phyloP scores from a whole-genome alignment of 2,329 filamentous ascomycete species.

The Fusarium sp. region DNA sequence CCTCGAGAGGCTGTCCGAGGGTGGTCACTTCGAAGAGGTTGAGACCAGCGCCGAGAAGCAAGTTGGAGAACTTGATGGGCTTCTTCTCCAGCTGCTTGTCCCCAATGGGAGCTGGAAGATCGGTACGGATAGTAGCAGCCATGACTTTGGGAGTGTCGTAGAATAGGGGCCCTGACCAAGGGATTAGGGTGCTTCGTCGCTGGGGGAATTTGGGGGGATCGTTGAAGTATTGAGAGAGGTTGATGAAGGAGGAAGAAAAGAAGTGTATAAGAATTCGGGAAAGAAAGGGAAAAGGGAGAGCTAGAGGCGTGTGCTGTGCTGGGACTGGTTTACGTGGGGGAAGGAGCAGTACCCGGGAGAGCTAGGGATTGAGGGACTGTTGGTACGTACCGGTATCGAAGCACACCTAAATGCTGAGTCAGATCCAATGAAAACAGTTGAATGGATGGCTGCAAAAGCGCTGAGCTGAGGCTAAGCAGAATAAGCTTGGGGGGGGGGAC shows the following conservation, averaged over 20 bases:
- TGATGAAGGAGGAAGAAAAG: conserved; percentile 22
- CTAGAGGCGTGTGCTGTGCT: conserved; percentile 38
- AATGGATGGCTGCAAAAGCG: conserved; percentile 21
- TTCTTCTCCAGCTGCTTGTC: conserved; percentile 87
- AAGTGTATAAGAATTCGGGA: conserved; percentile 13
- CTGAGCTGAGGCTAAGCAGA: conserved; percentile 23
- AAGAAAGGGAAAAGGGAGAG: conserved; percentile 24
- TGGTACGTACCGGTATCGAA: conserved; percentile 12
- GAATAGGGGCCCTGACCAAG: conserved; percentile 93
- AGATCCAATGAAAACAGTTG: conserved; percentile 31
- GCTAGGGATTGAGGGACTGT: conserved; percentile 6
- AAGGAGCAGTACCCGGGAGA: conserved; percentile 16
- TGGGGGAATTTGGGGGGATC: conserved; percentile 36
- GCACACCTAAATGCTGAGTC: conserved; percentile 26
- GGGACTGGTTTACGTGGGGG: conserved; percentile 26
- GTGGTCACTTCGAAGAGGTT: conserved; percentile 91
- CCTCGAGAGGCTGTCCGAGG: conserved; percentile 86
- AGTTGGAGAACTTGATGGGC: conserved; percentile 99
- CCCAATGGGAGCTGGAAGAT: conserved; percentile 62
- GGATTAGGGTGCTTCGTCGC: conserved; percentile 92
- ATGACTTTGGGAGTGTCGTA: conserved; percentile 66
- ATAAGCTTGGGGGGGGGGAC: conserved; percentile 18
- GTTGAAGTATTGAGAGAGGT: conserved; percentile 28
- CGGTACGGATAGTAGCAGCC: conserved; percentile 69
- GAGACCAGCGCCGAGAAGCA: conserved; percentile 91